Evolutionary conservation across 768 basidiomycete genomes (phyloP).

Genomic region (Amanita rimosa): DNA sequence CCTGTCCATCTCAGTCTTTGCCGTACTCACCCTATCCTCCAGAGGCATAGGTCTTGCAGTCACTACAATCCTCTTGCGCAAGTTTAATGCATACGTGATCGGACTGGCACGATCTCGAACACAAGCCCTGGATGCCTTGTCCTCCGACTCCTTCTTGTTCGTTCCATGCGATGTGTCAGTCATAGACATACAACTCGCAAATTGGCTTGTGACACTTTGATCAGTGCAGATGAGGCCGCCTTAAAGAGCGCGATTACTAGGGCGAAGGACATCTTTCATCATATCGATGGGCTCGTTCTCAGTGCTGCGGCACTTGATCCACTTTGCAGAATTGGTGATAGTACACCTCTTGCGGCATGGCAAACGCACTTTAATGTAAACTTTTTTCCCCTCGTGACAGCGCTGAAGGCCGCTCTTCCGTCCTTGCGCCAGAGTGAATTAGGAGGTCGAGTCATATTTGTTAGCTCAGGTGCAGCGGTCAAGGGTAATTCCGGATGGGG

Average conservation of each 20-base stretch:
- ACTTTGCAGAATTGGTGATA: constrained; percentile 44
- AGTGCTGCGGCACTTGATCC: constrained; percentile 80
- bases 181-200: neutral
- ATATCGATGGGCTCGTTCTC: constrained; percentile 68
- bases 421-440: constrained; percentile 46
- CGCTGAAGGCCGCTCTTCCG: constrained; percentile 58
- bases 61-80: constrained; percentile 49
- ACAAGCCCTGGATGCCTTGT: constrained; percentile 38
- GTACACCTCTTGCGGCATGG: constrained; percentile 47
- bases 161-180: constrained; percentile 73
- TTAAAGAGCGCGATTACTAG: constrained; percentile 44
- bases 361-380: constrained; percentile 73
- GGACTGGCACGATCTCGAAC: constrained; percentile 64
- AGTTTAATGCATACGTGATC: constrained; percentile 58
- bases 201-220: constrained; percentile 8
- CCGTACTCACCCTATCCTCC: constrained; percentile 3
- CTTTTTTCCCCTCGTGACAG: constrained; percentile 73
- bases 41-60: constrained; percentile 75
- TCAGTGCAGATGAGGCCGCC: constrained; percentile 47
- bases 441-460: constrained; percentile 64
- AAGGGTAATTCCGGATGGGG: constrained; percentile 65
- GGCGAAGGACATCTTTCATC: constrained; percentile 42
- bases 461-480: constrained; percentile 79
- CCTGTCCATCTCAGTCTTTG: constrained; percentile 3
- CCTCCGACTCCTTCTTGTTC: constrained; percentile 34